Evolutionary conservation across 495 filamentous ascomycete species (phyloP).

Genomic region (Neurospora tetraspora): DNA sequence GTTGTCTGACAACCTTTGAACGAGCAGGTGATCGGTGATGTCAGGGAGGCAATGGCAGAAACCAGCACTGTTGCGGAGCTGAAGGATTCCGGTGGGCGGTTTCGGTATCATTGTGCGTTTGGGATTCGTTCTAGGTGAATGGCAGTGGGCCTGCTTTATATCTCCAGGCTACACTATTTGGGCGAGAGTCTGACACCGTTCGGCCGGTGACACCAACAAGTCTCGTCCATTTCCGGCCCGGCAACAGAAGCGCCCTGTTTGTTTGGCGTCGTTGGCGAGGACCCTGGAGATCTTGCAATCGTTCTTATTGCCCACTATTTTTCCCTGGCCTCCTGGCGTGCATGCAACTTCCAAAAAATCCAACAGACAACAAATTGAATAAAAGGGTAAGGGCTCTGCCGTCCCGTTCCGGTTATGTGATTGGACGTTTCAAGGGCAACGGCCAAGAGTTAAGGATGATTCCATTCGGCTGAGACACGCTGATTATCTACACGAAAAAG

Average conservation of each 20-base stretch:
- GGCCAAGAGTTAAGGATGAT: not conserved
- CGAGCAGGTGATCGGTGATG: not conserved
- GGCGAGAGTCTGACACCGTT: not conserved
- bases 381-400: not conserved
- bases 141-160: not conserved
- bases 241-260: not conserved
- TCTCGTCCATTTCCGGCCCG: not conserved
- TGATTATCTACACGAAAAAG: not conserved
- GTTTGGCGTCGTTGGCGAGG: not conserved
- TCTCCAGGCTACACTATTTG: not conserved
- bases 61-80: constrained; percentile 4
- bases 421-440: not conserved
- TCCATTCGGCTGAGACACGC: not conserved
- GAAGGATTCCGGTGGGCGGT: not conserved
- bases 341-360: not conserved
- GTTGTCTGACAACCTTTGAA: not conserved
- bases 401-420: not conserved
- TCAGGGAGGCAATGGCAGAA: constrained; percentile 4
- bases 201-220: not conserved
- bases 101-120: not conserved
- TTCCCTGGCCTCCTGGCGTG: not conserved
- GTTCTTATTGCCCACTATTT: not conserved
- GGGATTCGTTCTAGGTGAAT: not conserved
- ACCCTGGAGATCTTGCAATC: not conserved
- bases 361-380: not conserved